phyloP scores from a whole-genome alignment of 2,329 filamentous ascomycete species.

The Acarospora socialis region DNA sequence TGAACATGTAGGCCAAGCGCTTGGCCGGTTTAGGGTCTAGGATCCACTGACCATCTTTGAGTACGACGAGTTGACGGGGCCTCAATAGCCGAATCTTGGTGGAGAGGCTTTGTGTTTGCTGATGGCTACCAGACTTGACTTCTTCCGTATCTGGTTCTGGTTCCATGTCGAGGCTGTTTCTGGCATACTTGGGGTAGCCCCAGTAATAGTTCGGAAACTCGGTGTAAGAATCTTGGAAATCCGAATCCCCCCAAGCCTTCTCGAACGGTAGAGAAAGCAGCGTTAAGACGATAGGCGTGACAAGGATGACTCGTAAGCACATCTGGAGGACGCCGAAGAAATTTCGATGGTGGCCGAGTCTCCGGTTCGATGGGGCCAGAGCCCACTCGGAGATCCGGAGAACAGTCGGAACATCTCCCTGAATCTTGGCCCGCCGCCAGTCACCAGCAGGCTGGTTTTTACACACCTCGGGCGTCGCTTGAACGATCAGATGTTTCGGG shows the following conservation, averaged over 20 bases:
- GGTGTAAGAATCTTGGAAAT: slow-evolving; percentile 6
- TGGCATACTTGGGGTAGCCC: slow-evolving; percentile 7
- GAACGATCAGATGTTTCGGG: slow-evolving; percentile 7
- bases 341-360: too few relatives aligned
- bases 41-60: not conserved
- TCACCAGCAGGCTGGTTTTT: slow-evolving; percentile 4
- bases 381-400: slow-evolving; percentile 7
- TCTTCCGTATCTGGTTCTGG: not conserved
- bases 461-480: slow-evolving; percentile 2
- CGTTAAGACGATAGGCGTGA: slow-evolving; percentile 1
- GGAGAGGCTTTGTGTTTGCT: not conserved
- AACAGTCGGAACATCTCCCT: slow-evolving; percentile 4
- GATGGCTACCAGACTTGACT: not conserved
- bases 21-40: not conserved
- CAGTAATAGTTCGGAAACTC: slow-evolving; percentile 9
- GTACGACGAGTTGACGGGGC: slow-evolving; percentile 1
- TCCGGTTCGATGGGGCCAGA: slow-evolving; percentile 1
- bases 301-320: slow-evolving; percentile 4
- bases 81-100: slow-evolving; percentile 1
- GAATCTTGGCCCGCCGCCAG: slow-evolving; percentile 6
- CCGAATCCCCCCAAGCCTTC: slow-evolving; percentile 4
- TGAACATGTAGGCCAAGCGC: slow-evolving; percentile 1
- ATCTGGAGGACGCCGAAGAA: too few relatives aligned
- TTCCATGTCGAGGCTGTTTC: slow-evolving; percentile 4
- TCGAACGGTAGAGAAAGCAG: slow-evolving; percentile 4